Conservation (phyloP, 2,329 filamentous ascomycete genomes). For the Purpureocillium lavendulum region DNA sequence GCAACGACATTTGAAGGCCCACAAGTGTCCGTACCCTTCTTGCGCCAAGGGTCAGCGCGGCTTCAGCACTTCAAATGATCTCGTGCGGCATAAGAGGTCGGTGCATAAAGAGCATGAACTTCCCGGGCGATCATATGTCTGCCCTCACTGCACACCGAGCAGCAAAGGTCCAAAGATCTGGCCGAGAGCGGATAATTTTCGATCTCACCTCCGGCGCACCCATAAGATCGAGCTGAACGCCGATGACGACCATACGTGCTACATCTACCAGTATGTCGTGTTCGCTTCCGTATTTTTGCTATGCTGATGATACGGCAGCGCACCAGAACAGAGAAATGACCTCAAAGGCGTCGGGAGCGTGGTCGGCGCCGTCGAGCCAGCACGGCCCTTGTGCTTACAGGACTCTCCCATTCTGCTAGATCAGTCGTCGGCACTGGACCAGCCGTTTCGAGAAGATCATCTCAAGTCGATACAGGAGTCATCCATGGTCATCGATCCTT, state of each 20-base stretch:
- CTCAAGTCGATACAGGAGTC: background rate
- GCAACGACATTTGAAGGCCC: slow-evolving; percentile 60
- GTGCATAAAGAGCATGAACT: slow-evolving; percentile 49
- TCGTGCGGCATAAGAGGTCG: slow-evolving; percentile 68
- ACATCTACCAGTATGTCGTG: slow-evolving; percentile 13
- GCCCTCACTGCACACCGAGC: background rate
- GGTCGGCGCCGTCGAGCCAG: slow-evolving; percentile 11
- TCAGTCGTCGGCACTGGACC: background rate
- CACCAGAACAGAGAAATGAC: background rate
- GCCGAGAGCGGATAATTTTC: slow-evolving; percentile 82
- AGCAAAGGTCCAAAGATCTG: slow-evolving; percentile 51
- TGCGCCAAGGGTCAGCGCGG: slow-evolving; percentile 53
- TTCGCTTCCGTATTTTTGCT: background rate
- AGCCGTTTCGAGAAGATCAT: background rate
- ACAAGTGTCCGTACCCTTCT: slow-evolving; percentile 46
- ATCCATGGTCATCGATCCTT: background rate
- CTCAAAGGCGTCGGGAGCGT: slow-evolving; percentile 16
- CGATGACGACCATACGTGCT: slow-evolving; percentile 31
- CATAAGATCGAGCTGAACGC: slow-evolving; percentile 37
- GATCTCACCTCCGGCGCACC: slow-evolving; percentile 64
- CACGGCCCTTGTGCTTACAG: slow-evolving; percentile 7
- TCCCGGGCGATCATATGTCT: slow-evolving; percentile 8
- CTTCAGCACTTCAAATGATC: slow-evolving; percentile 74
- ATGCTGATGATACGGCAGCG: background rate
- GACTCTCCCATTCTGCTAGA: slow-evolving; percentile 7